Base-by-base conservation (phyloP, 176 grass and related monocot genomes). In the Oryza meridionalis region DNA sequence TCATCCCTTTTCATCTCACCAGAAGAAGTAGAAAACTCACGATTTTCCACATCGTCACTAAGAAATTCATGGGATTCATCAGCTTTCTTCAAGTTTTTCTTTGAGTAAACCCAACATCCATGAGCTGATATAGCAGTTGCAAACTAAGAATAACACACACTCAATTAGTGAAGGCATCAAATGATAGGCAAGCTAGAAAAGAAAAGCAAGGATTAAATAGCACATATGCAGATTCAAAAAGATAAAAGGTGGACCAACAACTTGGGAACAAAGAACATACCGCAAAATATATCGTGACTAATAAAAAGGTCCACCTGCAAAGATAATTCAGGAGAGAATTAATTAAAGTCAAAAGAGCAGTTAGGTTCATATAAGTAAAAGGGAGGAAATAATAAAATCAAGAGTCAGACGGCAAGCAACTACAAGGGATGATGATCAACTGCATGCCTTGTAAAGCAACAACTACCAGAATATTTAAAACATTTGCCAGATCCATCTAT, bases 271-370 rank as follows among this genome's bases (percentile, higher is more conserved):
- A 61, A 26, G 38, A 82, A 50, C 88, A 51, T 84, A 95, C 93
- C 62, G 76, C 82, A 72, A 92, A 95, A 78, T 95, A 95, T 84
- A 95, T 75, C 33, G 84, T 86, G 40, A 92, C 93, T 61, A 95
- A 64, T 25, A 91, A 59, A 84, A 95, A 95, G 2, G 93, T 95
- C 90, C 93, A 95, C 88, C 93, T 92, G 90, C 83, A 86, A 69
- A 29, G 16, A 24, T 86, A 91, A 85, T 82, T 86, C 7, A 12
- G 14, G 37, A 25, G 62, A 83, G 7, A 33, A 80, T 63, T 47
- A 33, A 80, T 63, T 47, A 21, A 43, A 27, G 24, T 62, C 14
- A 88, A 76, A 76, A 77, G 3, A 9, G 51, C 12, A 17, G 61
- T 72, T 62, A 24, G 19, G 58, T 58, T 21, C 17, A 6, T 22